phyloP scores from a whole-genome alignment of 2,329 filamentous ascomycete species.

The Aspergillus latus region DNA sequence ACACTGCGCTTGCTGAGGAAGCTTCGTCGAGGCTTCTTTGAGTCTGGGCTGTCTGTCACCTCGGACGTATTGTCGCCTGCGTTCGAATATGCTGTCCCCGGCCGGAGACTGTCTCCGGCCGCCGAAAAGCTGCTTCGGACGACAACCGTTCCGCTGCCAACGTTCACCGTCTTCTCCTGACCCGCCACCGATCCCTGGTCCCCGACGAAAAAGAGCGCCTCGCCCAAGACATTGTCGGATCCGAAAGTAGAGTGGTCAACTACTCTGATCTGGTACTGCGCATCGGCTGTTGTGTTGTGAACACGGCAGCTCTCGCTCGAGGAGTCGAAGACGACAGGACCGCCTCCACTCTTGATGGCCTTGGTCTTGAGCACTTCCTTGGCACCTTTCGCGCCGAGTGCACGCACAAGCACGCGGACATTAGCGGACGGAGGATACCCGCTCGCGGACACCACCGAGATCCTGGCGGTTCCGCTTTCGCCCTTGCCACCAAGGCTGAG shows the following conservation, averaged over 20 bases:
- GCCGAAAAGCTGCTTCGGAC: constrained; percentile 71
- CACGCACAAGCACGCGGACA: constrained; percentile 72
- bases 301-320: constrained; percentile 72
- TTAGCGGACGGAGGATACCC: constrained; percentile 76
- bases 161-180: constrained; percentile 69
- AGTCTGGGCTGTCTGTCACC: constrained; percentile 41
- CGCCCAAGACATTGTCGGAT: constrained; percentile 78
- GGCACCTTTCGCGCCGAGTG: constrained; percentile 63
- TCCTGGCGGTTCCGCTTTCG: constrained; percentile 72
- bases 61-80: constrained; percentile 29
- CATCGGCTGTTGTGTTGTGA: constrained; percentile 70
- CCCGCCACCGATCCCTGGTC: constrained; percentile 66
- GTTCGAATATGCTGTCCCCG: constrained; percentile 39
- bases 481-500: constrained; percentile 56
- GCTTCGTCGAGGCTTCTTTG: constrained; percentile 45
- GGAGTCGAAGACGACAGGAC: constrained; percentile 65
- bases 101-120: constrained; percentile 46
- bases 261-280: constrained; percentile 81
- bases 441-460: constrained; percentile 75
- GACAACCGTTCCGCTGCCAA: constrained; percentile 70
- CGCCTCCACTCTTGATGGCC: constrained; percentile 70
- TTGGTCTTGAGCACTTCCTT: constrained; percentile 92
- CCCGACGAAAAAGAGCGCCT: constrained; percentile 84
- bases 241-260: constrained; percentile 84
- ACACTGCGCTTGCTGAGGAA: constrained; percentile 48